Percentiles rank a stretch among this genome's conserved stretches.
phyloP scores from a whole-genome alignment of 106 monocot species.

The Iris macrosiphon region DNA sequence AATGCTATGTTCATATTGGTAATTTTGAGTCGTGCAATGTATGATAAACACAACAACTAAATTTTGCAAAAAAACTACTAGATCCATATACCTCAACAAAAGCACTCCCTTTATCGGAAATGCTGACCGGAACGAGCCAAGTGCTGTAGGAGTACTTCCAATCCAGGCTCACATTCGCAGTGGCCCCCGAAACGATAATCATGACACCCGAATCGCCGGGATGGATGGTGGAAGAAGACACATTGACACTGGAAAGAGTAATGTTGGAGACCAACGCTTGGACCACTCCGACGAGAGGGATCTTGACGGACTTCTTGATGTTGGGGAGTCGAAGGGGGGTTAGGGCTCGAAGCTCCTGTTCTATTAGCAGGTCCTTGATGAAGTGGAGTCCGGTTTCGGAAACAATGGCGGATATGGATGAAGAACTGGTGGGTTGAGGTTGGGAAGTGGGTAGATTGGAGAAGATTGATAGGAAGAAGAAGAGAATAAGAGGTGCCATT shows the following conservation, averaged over 20 bases:
- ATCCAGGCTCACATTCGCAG: slow-evolving; percentile 32
- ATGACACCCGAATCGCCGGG: slow-evolving; percentile 38
- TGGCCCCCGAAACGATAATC: slow-evolving; percentile 43
- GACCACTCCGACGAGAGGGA: slow-evolving; percentile 69
- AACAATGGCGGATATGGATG: slow-evolving; percentile 47
- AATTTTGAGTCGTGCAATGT: no score
- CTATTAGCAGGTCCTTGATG: slow-evolving; percentile 53
- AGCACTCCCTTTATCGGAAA: slow-evolving; percentile 54
- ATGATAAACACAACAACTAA: background rate
- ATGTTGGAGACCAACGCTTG: slow-evolving; percentile 39
- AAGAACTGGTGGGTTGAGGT: slow-evolving; percentile 8
- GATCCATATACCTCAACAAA: slow-evolving; percentile 35
- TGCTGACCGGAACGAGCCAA: slow-evolving; percentile 46
- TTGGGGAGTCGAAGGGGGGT: slow-evolving; percentile 47
- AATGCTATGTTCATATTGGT: background rate
- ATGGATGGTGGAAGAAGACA: slow-evolving; percentile 44
- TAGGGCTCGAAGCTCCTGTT: slow-evolving; percentile 38
- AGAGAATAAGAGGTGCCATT: slow-evolving; percentile 5
- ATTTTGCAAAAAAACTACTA: background rate
- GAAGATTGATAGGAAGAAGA: slow-evolving; percentile 19
- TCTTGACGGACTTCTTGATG: slow-evolving; percentile 42
- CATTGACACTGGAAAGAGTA: slow-evolving; percentile 34
- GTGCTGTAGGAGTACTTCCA: slow-evolving; percentile 55
- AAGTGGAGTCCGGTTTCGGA: slow-evolving; percentile 73
- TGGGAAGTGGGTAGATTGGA: slow-evolving; percentile 6